Conservation (phyloP, 2,329 filamentous ascomycete genomes). For the Aspergillus fumigatiaffinis region DNA sequence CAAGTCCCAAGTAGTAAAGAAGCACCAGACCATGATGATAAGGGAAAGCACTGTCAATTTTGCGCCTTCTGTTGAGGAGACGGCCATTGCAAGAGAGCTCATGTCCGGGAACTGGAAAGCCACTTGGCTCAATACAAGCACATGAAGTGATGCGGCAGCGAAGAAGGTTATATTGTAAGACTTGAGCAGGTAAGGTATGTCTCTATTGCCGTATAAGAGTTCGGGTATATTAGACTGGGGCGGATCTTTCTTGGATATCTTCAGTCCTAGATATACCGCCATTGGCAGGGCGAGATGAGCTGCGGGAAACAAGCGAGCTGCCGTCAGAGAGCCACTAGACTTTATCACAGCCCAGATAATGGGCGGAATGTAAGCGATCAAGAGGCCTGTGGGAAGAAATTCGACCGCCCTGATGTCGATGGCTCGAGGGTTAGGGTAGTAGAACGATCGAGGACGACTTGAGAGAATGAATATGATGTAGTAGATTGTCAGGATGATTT, state of each 20-base stretch:
- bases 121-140: not conserved
- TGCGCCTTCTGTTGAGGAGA: not conserved
- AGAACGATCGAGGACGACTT: constrained; percentile 4
- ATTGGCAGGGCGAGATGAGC: no score
- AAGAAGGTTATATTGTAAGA: constrained; percentile 5
- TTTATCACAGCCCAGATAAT: not conserved
- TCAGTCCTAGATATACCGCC: no score
- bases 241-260: not conserved
- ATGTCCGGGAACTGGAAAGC: no score
- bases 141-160: not conserved
- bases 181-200: constrained; percentile 4
- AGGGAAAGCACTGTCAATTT: not conserved
- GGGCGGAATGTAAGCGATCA: constrained; percentile 2
- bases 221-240: not conserved
- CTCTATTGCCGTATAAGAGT: not conserved
- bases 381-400: constrained; percentile 2
- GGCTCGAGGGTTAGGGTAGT: constrained; percentile 8
- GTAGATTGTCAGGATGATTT: constrained; percentile 3
- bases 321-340: not conserved
- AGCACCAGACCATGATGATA: constrained; percentile 4
- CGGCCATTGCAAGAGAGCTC: no score
- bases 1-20: constrained; percentile 11
- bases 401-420: constrained; percentile 2
- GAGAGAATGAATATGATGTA: constrained; percentile 5
- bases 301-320: no score